These are phyloP conservation scores for Yamadazyma conglobata DNA, from an alignment of 1,139 yeast genomes.

Conservation along the genomic window DNA sequence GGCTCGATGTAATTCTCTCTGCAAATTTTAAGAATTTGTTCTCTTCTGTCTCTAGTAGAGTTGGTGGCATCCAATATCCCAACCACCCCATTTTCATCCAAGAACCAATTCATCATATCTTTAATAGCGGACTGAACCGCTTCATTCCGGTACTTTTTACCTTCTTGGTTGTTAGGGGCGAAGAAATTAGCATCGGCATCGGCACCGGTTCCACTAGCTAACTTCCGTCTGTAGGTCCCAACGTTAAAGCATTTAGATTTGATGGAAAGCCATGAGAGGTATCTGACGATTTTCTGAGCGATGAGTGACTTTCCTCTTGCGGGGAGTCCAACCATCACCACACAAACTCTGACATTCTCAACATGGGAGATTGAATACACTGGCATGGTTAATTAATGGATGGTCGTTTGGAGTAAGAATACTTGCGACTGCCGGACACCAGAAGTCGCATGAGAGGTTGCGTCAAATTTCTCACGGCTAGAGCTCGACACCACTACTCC, in stretches of 20 bases:
- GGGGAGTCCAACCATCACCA: constrained; percentile 72
- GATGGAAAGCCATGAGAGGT: constrained; percentile 87
- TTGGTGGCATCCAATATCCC: constrained; percentile 90
- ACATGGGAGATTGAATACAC: constrained; percentile 71
- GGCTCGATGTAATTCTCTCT: constrained; percentile 74
- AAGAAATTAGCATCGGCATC: constrained; percentile 65
- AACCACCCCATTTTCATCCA: constrained; percentile 76
- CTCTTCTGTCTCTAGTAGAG: constrained; percentile 67
- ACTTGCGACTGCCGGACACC: too few relatives aligned
- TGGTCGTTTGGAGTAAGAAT: too few relatives aligned
- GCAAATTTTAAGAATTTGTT: constrained; percentile 60
- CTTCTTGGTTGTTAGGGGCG: constrained; percentile 62
- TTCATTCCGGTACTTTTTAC: constrained; percentile 56
- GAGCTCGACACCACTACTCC: too few relatives aligned
- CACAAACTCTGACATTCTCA: constrained; percentile 69
- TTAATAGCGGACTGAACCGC: constrained; percentile 70
- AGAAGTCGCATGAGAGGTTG: too few relatives aligned
- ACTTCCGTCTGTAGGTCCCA: constrained; percentile 72
- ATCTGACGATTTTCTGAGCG: constrained; percentile 81
- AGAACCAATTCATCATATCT: constrained; percentile 91
- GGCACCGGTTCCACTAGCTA: constrained; percentile 32
- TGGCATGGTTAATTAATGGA: constrained; percentile 59
- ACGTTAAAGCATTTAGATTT: constrained; percentile 87
- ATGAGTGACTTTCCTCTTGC: constrained; percentile 77
- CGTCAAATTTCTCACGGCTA: too few relatives aligned